Evolutionary conservation across 2,329 filamentous ascomycete species (phyloP), one percentile per base, ranked within the genome.

Genomic region (Lachnellula arida): DNA sequence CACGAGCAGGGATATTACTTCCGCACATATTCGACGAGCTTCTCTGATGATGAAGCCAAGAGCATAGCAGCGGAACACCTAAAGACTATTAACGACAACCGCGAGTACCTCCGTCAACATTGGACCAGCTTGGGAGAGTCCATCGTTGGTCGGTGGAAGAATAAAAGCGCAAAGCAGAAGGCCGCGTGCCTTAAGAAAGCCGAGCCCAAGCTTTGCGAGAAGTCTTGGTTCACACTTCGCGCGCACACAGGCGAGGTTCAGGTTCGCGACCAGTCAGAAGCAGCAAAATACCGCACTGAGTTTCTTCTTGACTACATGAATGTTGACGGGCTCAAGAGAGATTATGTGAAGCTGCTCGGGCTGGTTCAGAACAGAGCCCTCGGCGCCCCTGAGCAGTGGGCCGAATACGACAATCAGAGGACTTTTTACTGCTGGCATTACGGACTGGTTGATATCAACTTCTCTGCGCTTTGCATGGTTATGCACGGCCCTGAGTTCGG

Each of bases 171-270:
- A 11, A 43, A 43, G 40, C 9, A 43, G 40, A 43, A 14, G 17
- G 17, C 15, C 9, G 17, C 15, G 9, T 11, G 15, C 19, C 40
- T 61, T 9, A 63, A 56, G 49, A 65, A 66, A 53, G 59, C 60
- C 2, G 62, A 68, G 53, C 61, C 65, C 9, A 64, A 55, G 35
- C 67, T 66, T 19, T 67, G 66, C 49, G 57, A 64, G 5, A 65
- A 69, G 40, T 5, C 15, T n/a, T 43, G 15, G 15, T 43, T 43
- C 40, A 43, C 9, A 4, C 14, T 43, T 22, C 40, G 9, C 9
- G n/a, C 5, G 19, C 40, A 43, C 19, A 43, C 40, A 14, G 19
- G 40, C 15, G 17, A 43, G 17, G 17, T 43, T 5, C 4, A 11
- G 9, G 1, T 43, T n/a, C 5, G 9, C 14, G 9, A 17, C 22